Conservation (phyloP, 2,329 filamentous ascomycete genomes). For the Aspergillus sp. region DNA sequence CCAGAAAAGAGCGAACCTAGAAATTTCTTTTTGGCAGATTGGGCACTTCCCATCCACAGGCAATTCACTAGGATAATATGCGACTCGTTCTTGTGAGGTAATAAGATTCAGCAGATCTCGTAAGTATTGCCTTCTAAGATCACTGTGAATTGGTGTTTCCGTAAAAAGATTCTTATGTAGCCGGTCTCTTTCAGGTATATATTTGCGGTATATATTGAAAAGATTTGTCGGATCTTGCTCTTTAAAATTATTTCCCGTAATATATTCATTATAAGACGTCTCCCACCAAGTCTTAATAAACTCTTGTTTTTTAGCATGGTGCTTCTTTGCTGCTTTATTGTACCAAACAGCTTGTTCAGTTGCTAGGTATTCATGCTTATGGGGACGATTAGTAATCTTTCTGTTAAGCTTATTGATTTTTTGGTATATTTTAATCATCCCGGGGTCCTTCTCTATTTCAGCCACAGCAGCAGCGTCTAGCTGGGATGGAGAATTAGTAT, state of each 20-base stretch:
- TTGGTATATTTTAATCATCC: no score
- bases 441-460: no score
- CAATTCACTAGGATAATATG: background rate
- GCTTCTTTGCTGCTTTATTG: no score
- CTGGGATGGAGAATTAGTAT: no score
- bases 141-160: slow-evolving; percentile 19
- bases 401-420: no score
- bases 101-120: slow-evolving; percentile 15
- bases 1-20: background rate
- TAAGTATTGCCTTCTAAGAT: slow-evolving; percentile 17
- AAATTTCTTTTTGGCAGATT: background rate
- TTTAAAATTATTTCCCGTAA: background rate
- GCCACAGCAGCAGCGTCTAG: no score
- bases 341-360: no score
- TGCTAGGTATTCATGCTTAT: no score
- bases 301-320: no score
- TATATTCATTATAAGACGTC: no score
- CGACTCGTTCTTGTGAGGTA: background rate
- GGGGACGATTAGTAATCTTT: no score
- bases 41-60: background rate
- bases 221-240: slow-evolving; percentile 18
- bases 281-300: no score
- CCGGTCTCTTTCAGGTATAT: slow-evolving; percentile 1
- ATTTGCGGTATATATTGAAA: slow-evolving; percentile 18
- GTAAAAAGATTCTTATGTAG: slow-evolving; percentile 18